Conservation (phyloP, 176 grass and related monocot species). For the Ensete glaucum region DNA sequence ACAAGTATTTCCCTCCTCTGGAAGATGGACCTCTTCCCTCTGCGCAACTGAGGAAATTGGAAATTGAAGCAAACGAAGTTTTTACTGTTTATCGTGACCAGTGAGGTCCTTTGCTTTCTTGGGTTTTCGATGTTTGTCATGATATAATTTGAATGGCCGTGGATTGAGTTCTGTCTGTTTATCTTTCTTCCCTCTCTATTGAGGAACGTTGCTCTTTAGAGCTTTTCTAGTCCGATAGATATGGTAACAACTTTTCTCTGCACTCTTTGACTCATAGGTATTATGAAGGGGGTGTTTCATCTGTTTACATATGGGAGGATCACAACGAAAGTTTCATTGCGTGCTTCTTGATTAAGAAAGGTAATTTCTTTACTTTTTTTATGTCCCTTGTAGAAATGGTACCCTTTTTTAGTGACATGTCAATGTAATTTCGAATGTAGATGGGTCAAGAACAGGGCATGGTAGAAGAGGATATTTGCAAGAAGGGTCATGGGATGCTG, state of each 20-base stretch:
- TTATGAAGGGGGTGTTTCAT: slow-evolving; percentile 95
- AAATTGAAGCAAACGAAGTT: slow-evolving; percentile 87
- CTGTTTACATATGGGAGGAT: slow-evolving; percentile 92
- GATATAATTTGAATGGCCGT: slow-evolving; percentile 1
- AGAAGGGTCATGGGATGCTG: slow-evolving; percentile 91
- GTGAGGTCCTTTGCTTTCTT: slow-evolving; percentile 39
- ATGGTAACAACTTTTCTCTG: neutral
- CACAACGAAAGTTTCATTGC: slow-evolving; percentile 72
- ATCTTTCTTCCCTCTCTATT: no score
- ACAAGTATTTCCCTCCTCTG: slow-evolving; percentile 74
- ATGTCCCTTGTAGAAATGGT: neutral
- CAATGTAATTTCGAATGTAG: slow-evolving; percentile 31
- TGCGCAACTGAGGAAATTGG: slow-evolving; percentile 59
- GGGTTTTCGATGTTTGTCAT: slow-evolving; percentile 6
- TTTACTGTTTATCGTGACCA: slow-evolving; percentile 92
- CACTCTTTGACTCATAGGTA: slow-evolving; percentile 51
- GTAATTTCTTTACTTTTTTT: slow-evolving; percentile 15
- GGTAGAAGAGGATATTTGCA: slow-evolving; percentile 80
- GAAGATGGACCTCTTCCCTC: slow-evolving; percentile 89
- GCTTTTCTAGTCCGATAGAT: neutral
- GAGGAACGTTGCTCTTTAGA: neutral
- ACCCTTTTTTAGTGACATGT: neutral
- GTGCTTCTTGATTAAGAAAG: slow-evolving; percentile 99
- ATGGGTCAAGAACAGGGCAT: slow-evolving; percentile 55
- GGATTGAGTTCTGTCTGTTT: neutral